Percentiles rank a stretch among this genome's conserved stretches.
phyloP scores from a whole-genome alignment of 2,329 filamentous ascomycete genomes.

The Ophiosphaerella narmari region DNA sequence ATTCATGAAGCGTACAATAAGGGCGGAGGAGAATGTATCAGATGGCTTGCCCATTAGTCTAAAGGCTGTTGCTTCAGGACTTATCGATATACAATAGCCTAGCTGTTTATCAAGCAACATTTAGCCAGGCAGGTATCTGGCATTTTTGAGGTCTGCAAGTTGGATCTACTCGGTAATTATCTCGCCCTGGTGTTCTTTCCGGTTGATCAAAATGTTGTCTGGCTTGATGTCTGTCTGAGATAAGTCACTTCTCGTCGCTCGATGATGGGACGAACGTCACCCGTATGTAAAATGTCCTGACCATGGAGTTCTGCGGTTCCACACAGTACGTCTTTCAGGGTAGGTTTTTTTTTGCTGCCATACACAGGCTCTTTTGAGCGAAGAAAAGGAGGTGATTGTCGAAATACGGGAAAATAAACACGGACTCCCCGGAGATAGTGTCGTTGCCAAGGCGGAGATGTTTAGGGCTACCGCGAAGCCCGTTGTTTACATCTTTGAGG shows the following conservation, averaged over 20 bases:
- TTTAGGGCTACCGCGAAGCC: background rate
- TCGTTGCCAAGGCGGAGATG: conserved; percentile 35
- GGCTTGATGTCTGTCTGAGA: too few species aligned
- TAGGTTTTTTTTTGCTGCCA: conserved; percentile 45
- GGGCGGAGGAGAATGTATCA: background rate
- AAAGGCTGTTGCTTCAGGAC: too few species aligned
- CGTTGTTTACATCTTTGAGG: background rate
- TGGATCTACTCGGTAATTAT: too few species aligned
- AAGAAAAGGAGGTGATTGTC: conserved; percentile 50
- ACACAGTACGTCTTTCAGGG: conserved; percentile 42
- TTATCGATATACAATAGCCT: background rate
- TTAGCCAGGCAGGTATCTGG: background rate
- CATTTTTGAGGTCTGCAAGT: too few species aligned
- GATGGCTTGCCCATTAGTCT: background rate
- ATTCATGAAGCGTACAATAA: background rate
- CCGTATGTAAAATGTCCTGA: too few species aligned
- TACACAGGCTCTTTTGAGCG: conserved; percentile 47
- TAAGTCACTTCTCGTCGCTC: too few species aligned
- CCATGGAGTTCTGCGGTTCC: conserved; percentile 5
- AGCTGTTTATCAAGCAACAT: background rate
- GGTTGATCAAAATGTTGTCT: too few species aligned
- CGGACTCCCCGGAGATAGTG: conserved; percentile 50
- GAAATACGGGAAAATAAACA: conserved; percentile 54
- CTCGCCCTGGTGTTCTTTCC: too few species aligned
- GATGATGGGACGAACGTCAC: too few species aligned